Conservation (phyloP, 2,329 filamentous ascomycete species). For the Dothistroma septosporum region DNA sequence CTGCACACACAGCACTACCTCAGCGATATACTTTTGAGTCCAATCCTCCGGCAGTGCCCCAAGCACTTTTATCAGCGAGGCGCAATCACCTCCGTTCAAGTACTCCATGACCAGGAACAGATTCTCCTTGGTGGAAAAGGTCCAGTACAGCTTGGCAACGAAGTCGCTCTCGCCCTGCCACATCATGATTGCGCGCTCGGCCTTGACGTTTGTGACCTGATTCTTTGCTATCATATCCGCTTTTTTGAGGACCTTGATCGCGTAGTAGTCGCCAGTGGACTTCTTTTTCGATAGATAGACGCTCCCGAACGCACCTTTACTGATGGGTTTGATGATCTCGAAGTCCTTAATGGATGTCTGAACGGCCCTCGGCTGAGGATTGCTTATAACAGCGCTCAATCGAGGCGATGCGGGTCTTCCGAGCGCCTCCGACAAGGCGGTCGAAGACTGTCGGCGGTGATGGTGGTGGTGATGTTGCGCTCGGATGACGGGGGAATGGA, state of each 20-base stretch:
- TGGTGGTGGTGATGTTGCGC: conserved; percentile 46
- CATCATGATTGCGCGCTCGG: conserved; percentile 99
- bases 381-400: conserved; percentile 67
- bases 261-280: conserved; percentile 95
- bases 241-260: conserved; percentile 97
- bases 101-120: conserved; percentile 99
- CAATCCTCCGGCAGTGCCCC: conserved; percentile 92
- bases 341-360: conserved; percentile 98
- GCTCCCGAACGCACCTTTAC: conserved; percentile 96
- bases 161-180: conserved; percentile 99
- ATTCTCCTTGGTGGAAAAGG: conserved; percentile 98
- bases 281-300: conserved; percentile 99
- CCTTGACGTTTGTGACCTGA: conserved; percentile 98
- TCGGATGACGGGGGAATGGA: conserved; percentile 66
- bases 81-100: conserved; percentile 93
- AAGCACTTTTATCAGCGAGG: conserved; percentile 90
- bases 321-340: conserved; percentile 98
- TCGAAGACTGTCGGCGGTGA: conserved; percentile 87
- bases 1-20: conserved; percentile 94
- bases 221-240: conserved; percentile 99
- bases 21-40: conserved; percentile 95
- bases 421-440: conserved; percentile 66
- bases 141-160: conserved; percentile 98
- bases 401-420: conserved; percentile 74
- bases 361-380: conserved; percentile 80